Evolutionary conservation across 768 basidiomycete species (phyloP).

Genomic region (Calocybe indica): DNA sequence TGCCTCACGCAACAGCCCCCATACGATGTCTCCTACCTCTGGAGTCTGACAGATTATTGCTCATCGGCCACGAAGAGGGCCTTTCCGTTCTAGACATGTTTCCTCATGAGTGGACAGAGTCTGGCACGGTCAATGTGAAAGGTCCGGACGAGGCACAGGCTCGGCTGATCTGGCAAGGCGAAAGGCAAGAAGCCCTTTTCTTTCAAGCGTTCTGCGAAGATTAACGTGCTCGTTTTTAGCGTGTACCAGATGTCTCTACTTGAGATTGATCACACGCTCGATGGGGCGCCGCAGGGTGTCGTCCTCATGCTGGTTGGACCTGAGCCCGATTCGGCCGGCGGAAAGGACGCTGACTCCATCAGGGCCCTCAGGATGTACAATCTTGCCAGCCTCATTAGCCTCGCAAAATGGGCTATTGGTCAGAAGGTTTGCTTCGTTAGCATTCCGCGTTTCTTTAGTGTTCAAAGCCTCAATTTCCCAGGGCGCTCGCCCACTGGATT

Average conservation of each 20-base stretch:
- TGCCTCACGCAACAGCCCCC: conserved; percentile 71
- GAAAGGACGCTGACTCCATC: conserved; percentile 49
- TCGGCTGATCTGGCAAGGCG: conserved; percentile 68
- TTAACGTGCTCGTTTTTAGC: conserved; percentile 26
- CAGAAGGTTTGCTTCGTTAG: conserved; percentile 45
- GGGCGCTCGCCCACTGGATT: conserved; percentile 57
- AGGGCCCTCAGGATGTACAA: conserved; percentile 79
- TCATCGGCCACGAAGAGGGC: conserved; percentile 77
- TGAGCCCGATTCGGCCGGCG: conserved; percentile 37
- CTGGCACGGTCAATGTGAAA: conserved; percentile 40
- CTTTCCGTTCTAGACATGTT: conserved; percentile 81
- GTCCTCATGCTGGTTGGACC: conserved; percentile 72
- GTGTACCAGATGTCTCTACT: conserved; percentile 75
- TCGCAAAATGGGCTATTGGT: conserved; percentile 68
- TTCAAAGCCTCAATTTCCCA: conserved; percentile 16
- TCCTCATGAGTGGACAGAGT: conserved; percentile 61
- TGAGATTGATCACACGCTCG: conserved; percentile 54
- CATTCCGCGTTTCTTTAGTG: background rate
- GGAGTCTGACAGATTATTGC: conserved; percentile 54
- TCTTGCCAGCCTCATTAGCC: conserved; percentile 63
- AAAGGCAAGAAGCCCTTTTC: conserved; percentile 44
- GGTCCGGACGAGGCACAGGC: conserved; percentile 71
- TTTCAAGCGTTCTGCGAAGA: background rate
- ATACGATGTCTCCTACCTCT: conserved; percentile 76
- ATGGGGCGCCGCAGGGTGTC: conserved; percentile 60